Evolutionary conservation across 257 asterid species (phyloP), one percentile per base, ranked within the genome.

Genomic region (Lithospermum erythrorhizon): DNA sequence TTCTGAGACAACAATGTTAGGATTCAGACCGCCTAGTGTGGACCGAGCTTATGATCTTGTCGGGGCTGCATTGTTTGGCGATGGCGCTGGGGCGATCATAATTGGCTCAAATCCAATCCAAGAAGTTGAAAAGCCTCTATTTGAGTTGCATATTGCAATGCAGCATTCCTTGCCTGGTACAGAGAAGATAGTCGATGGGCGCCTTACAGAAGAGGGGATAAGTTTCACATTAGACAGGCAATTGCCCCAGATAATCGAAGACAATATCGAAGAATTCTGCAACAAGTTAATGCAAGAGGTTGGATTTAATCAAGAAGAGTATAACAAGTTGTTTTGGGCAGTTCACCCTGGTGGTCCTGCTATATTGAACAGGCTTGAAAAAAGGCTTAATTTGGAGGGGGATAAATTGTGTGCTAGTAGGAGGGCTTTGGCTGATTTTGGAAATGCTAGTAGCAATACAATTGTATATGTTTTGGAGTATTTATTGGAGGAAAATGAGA

Each of bases 341-440:
- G 98, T 90, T 18, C 98, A 90, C 30, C 98, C 96, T 0, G 96
- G 95, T 0, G 96, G 98, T 11, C 98, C 96, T 48, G 96, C 96
- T 17, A 87, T 90, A 18, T 73, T 90, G 65, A 84, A 85, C 89
- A 68, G 89, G 61, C 27, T 90, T 68, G 96, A 90, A 70, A 82
- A 51, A 9, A 76, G 45, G 6, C 79, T 90, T 4, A 77, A 79
- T 15, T 58, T 90, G 74, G 73, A 56, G 6, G 25, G 22, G 0
- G 73, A 57, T 68, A 87, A 87, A 57, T 68, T 90, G 79, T 84
- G 81, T 3, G 85, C 95, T 67, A 87, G 96, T 75, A 83, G 96
- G 58, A 74, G 77, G 86, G 95, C 95, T 5, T 69, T 91, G 76
- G 84, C 82, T 94, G 93, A 87, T 61, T 87, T 51, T 47, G 98